Conservation (phyloP, 2,329 filamentous ascomycete species). For the Aspergillus chevalieri region DNA sequence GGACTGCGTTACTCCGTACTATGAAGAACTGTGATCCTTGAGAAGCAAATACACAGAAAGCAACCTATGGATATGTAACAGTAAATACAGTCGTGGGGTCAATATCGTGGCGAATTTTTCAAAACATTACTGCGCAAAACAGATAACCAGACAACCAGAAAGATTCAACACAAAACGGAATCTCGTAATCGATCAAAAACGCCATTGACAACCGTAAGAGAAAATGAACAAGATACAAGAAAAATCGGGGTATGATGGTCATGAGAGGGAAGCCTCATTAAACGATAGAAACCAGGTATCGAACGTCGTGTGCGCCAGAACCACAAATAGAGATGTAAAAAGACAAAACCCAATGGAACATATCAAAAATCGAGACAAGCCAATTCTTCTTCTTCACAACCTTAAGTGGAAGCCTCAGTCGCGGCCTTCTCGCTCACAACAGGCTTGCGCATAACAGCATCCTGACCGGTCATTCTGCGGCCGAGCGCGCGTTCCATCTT, state of each 20-base stretch:
- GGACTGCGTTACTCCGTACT: not conserved
- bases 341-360: constrained; percentile 10
- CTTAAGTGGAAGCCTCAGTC: constrained; percentile 6
- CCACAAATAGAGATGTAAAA: constrained; percentile 1
- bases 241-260: not conserved
- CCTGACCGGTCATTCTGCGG: constrained; percentile 79
- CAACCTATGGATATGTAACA: not conserved
- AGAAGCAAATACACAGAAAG: too few relatives aligned
- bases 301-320: constrained; percentile 9
- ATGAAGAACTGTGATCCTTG: too few relatives aligned
- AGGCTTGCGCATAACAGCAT: constrained; percentile 69
- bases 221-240: not conserved
- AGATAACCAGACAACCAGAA: not conserved
- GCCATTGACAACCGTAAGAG: not conserved
- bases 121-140: not conserved
- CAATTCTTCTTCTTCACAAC: not conserved
- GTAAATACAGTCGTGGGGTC: not conserved
- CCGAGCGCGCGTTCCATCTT: constrained; percentile 85
- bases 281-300: not conserved
- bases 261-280: not conserved
- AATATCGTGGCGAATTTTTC: not conserved
- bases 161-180: not conserved
- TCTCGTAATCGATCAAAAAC: constrained; percentile 5
- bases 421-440: constrained; percentile 37
- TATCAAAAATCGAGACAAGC: constrained; percentile 8